Evolutionary conservation across 2,329 filamentous ascomycete species (phyloP).

Genomic region (Colletotrichum cereale): DNA sequence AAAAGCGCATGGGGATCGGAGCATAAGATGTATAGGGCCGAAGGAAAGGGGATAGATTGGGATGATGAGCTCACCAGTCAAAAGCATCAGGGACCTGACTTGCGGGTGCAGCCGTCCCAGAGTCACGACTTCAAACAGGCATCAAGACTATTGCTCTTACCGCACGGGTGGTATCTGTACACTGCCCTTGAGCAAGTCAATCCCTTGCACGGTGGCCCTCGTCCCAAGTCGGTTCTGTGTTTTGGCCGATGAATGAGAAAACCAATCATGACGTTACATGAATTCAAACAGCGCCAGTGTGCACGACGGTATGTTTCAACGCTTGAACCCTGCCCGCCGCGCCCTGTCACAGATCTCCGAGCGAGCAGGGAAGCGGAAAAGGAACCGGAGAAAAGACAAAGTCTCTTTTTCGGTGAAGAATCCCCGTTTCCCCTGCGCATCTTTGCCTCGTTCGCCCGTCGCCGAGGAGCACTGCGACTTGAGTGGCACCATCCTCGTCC

Average conservation of each 20-base stretch:
- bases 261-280: slow-evolving; percentile 21
- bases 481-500: too few species aligned
- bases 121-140: background rate
- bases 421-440: background rate
- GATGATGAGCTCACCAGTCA: slow-evolving; percentile 7
- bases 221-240: slow-evolving; percentile 19
- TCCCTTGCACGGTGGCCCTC: background rate
- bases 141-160: background rate
- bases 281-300: slow-evolving; percentile 20
- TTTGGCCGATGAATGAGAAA: background rate
- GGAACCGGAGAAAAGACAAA: slow-evolving; percentile 8
- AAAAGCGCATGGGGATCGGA: background rate
- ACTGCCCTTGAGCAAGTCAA: background rate
- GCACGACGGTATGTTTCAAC: slow-evolving; percentile 33
- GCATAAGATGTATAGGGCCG: slow-evolving; percentile 15
- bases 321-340: slow-evolving; percentile 17
- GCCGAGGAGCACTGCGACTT: too few species aligned
- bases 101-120: slow-evolving; percentile 9
- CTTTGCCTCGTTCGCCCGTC: too few species aligned
- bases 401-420: slow-evolving; percentile 6
- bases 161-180: background rate
- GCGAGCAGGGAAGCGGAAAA: background rate
- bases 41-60: background rate
- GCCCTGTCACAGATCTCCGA: background rate
- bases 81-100: background rate